Conservation (phyloP, 768 basidiomycete species). For the Russula ochroleuca region DNA sequence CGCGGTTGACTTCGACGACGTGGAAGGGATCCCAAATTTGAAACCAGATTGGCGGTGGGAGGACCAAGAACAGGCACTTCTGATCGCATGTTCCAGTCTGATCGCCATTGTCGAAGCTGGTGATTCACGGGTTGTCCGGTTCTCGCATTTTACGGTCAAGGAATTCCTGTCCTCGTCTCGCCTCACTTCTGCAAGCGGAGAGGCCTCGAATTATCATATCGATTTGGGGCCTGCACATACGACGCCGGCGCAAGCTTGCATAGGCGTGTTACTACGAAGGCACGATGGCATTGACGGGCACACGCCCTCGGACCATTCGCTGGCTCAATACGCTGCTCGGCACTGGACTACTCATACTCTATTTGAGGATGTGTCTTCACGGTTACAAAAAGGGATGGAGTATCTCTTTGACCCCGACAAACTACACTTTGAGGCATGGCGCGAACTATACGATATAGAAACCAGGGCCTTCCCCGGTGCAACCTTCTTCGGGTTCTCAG, state of each 20-base stretch:
- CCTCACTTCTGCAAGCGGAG: not conserved
- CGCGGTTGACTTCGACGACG: not conserved
- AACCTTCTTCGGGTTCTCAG: not conserved
- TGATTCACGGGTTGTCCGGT: not conserved
- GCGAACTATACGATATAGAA: not conserved
- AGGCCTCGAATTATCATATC: not conserved
- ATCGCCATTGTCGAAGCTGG: not conserved
- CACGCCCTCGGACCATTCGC: not conserved
- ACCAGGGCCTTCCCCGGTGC: fast-evolving
- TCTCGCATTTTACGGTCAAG: not conserved
- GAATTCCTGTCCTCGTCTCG: not conserved
- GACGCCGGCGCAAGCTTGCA: not conserved
- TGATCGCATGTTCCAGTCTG: not conserved
- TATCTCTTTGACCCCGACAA: not conserved
- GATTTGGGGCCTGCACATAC: not conserved
- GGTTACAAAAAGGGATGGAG: not conserved
- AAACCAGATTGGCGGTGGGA: not conserved
- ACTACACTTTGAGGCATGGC: not conserved
- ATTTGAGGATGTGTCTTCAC: not conserved
- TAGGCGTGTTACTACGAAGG: not conserved
- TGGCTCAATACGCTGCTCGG: not conserved
- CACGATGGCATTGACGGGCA: not conserved
- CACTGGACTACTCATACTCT: not conserved
- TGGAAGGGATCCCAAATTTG: not conserved
- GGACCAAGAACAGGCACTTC: not conserved